These are phyloP conservation scores for Scheffersomyces ergatensis DNA, from an alignment of 805 yeast species.

Conservation along the genomic window DNA sequence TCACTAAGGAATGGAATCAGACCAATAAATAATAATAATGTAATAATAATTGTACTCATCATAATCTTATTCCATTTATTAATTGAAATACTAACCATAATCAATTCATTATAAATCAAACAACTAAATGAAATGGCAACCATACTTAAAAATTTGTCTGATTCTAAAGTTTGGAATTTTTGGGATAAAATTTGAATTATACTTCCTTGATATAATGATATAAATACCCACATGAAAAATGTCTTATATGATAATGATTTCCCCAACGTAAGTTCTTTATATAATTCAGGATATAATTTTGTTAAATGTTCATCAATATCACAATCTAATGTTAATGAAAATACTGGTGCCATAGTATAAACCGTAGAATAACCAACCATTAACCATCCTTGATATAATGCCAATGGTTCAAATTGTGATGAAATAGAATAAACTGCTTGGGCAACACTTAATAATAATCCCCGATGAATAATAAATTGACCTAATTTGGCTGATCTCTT, in stretches of 20 bases:
- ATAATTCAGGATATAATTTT: slow-evolving; percentile 88
- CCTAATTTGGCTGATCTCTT: slow-evolving; percentile 93
- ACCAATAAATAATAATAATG: slow-evolving; percentile 62
- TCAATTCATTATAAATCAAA: slow-evolving; percentile 76
- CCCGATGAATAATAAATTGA: slow-evolving; percentile 96
- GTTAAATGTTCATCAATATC: slow-evolving; percentile 91
- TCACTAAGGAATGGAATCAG: slow-evolving; percentile 84
- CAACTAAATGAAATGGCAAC: slow-evolving; percentile 86
- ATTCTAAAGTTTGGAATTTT: slow-evolving; percentile 60
- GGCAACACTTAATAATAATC: slow-evolving; percentile 87
- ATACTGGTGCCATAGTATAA: slow-evolving; percentile 98
- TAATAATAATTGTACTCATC: slow-evolving; percentile 69
- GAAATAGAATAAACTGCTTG: slow-evolving; percentile 91
- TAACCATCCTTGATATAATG: slow-evolving; percentile 91
- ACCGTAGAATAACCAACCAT: slow-evolving; percentile 98
- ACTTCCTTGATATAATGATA: slow-evolving; percentile 88
- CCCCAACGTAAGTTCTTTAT: slow-evolving; percentile 88
- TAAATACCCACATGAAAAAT: slow-evolving; percentile 86
- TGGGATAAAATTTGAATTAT: slow-evolving; percentile 84
- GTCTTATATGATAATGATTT: slow-evolving; percentile 81
- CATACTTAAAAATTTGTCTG: slow-evolving; percentile 59
- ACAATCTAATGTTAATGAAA: slow-evolving; percentile 83
- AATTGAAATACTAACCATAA: slow-evolving; percentile 91
- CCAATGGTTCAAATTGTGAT: slow-evolving; percentile 88
- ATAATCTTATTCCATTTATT: slow-evolving; percentile 86